Evolutionary conservation across 345 rosid genomes (phyloP).

Genomic region (Gossypium arboreum): DNA sequence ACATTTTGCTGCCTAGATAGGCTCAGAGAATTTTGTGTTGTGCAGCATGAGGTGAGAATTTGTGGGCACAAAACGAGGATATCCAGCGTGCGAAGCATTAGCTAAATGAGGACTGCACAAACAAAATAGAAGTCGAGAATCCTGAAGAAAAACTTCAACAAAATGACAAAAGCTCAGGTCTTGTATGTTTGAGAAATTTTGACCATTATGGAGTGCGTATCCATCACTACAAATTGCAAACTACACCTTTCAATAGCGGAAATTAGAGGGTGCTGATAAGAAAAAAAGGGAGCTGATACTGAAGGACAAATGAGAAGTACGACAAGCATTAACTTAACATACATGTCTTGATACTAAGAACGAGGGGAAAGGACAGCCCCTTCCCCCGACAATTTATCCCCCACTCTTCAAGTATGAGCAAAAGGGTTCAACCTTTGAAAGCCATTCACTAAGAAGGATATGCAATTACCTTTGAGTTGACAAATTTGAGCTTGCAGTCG

Average conservation of each 20-base stretch:
- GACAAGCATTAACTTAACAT: not conserved
- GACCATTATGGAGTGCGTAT: not conserved
- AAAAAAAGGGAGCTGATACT: not conserved
- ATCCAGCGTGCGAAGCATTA: slow-evolving; percentile 57
- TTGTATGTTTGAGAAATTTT: not conserved
- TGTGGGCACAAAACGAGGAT: slow-evolving; percentile 49
- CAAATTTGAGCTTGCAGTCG: slow-evolving; percentile 43
- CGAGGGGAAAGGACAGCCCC: not conserved
- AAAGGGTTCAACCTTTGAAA: not conserved
- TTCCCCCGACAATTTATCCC: not conserved
- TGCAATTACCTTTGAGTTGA: slow-evolving; percentile 52
- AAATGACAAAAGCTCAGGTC: not conserved
- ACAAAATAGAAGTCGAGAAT: slow-evolving; percentile 13
- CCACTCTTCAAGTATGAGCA: not conserved
- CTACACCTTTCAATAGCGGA: not conserved
- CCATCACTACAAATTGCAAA: not conserved
- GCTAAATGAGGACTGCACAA: slow-evolving; percentile 61
- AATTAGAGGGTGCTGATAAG: not conserved
- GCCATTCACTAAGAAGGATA: not conserved
- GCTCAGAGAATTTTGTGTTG: slow-evolving; percentile 74
- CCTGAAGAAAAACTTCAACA: not conserved
- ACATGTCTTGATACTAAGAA: not conserved
- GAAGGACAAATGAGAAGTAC: not conserved
- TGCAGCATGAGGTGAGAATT: slow-evolving; percentile 51
- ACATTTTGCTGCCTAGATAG: slow-evolving; percentile 81